Evolutionary conservation across 352 stramenopile species (phyloP).

Genomic region (Phytophthora pisi): DNA sequence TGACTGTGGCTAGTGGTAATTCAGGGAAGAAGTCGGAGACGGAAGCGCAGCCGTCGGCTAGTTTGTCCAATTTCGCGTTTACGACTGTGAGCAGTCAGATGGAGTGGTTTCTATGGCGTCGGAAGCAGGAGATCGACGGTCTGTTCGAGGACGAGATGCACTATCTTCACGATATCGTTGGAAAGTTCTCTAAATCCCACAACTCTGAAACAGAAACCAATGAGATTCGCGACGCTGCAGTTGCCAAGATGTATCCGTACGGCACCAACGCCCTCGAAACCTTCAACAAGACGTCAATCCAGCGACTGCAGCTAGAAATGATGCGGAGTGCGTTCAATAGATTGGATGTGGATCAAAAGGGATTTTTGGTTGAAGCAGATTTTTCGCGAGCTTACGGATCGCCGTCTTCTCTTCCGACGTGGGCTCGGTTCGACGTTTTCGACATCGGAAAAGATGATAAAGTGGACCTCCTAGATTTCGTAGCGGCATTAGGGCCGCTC

Average conservation of each 20-base stretch:
- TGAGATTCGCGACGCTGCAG: constrained; percentile 4
- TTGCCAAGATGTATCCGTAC: constrained; percentile 68
- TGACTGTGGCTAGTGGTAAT: constrained; percentile 8
- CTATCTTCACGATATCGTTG: constrained; percentile 52
- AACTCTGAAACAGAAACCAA: not conserved
- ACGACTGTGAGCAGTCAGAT: constrained; percentile 63
- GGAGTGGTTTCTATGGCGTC: constrained; percentile 82
- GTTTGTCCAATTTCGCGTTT: constrained; percentile 67
- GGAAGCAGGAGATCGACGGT: constrained; percentile 71
- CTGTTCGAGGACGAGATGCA: constrained; percentile 68
- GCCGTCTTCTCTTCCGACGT: constrained; percentile 29
- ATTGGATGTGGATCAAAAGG: constrained; percentile 45
- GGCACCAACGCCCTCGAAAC: constrained; percentile 55
- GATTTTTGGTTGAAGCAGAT: constrained; percentile 42
- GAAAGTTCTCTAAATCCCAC: not conserved
- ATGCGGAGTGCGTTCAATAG: constrained; percentile 44
- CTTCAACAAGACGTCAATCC: constrained; percentile 53
- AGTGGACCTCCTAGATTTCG: constrained; percentile 62
- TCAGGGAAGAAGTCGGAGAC: not conserved
- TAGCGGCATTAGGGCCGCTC: constrained; percentile 53
- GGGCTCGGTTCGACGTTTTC: constrained; percentile 55
- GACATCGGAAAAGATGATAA: constrained; percentile 57
- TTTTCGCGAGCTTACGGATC: constrained; percentile 24
- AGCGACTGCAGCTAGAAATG: constrained; percentile 57
- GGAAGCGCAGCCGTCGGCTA: constrained; percentile 22